Evolutionary conservation across 257 asterid species (phyloP), one percentile per base, ranked within the genome.

Genomic region (Craterostigma plantagineum): DNA sequence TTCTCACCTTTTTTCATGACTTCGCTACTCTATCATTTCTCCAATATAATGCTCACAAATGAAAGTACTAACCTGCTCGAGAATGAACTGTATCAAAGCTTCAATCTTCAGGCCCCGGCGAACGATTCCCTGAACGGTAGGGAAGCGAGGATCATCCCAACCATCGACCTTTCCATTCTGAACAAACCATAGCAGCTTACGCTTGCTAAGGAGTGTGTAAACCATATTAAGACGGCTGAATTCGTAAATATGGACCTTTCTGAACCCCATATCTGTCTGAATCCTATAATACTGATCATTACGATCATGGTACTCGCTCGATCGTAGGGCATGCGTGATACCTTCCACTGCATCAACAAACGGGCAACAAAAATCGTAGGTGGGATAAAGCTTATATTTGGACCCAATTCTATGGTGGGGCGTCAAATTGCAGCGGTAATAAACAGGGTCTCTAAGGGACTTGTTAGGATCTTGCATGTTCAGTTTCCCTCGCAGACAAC

Each of bases 121-220:
- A 53, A 87, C 95, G 33, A 87, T 82, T 42, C 98, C 98, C 63
- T 87, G 98, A 38, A 82, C 98, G 1, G 98, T 87, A 0, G 98
- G 98, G 62, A 87, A 82, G 18, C 98, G 87, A 47, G 98, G 81
- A 68, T 87, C 98, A 61, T 87, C 95, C 98, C 98, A 87, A 41
- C 98, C 70, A 10, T 87, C 98, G 45, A 87, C 95, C 64, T 73
- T 75, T 18, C 93, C 98, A 58, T 82, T 79, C 46, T 79, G 93
- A 30, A 87, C 98, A 66, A 87, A 87, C 95, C 98, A 87, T n/a
- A 87, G 75, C 52, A 87, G 72, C 68, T 87, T 87, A 45, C 98
- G 90, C 91, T 87, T 87, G 51, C 98, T 87, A 48, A 87, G 93
- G 76, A 87, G 93, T 18, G 98, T 87, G 50, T 82, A 76, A 38